These are phyloP conservation scores for Aeschynomene evenia DNA, from an alignment of 306 rosid species.

Conservation along the genomic window DNA sequence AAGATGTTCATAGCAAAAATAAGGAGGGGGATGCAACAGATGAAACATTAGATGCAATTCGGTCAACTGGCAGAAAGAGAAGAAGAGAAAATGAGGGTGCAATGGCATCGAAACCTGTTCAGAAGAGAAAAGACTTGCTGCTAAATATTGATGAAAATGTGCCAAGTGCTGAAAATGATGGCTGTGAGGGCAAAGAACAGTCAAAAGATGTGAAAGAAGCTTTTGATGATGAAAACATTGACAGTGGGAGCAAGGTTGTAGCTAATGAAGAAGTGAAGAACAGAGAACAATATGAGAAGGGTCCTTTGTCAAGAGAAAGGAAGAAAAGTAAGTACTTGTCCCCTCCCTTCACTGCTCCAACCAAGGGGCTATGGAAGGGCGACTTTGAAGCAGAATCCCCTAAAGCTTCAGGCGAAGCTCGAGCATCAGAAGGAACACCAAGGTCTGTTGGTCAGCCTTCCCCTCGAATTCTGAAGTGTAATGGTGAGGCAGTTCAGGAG, in stretches of 20 bases:
- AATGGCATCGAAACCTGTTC: conserved; percentile 24
- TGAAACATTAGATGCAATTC: conserved; percentile 25
- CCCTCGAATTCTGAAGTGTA: conserved; percentile 28
- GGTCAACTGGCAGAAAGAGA: conserved; percentile 37
- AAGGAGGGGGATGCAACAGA: conserved; percentile 25
- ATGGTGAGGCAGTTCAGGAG: conserved; percentile 30
- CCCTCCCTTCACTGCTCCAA: conserved; percentile 68
- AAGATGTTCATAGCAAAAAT: conserved; percentile 27
- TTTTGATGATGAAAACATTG: conserved; percentile 11
- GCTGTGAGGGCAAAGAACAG: conserved; percentile 25
- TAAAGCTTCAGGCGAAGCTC: conserved; percentile 27
- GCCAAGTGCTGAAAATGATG: conserved; percentile 25
- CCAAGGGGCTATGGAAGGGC: conserved; percentile 36
- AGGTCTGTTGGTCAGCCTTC: conserved; percentile 27
- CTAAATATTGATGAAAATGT: conserved; percentile 16
- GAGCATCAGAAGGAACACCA: conserved; percentile 12
- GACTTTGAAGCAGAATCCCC: conserved; percentile 28
- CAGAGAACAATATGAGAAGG: conserved; percentile 35
- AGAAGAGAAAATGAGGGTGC: conserved; percentile 38
- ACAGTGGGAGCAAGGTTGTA: conserved; percentile 17
- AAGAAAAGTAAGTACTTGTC: conserved; percentile 86
- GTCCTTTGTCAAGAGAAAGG: conserved; percentile 55
- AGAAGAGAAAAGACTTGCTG: conserved; percentile 34
- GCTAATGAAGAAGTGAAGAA: conserved; percentile 29
- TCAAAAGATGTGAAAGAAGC: conserved; percentile 36